Evolutionary conservation across 73 alveolate genomes (phyloP), one percentile per base, ranked within the genome.

Genomic region (Paraurostyla sp.): DNA sequence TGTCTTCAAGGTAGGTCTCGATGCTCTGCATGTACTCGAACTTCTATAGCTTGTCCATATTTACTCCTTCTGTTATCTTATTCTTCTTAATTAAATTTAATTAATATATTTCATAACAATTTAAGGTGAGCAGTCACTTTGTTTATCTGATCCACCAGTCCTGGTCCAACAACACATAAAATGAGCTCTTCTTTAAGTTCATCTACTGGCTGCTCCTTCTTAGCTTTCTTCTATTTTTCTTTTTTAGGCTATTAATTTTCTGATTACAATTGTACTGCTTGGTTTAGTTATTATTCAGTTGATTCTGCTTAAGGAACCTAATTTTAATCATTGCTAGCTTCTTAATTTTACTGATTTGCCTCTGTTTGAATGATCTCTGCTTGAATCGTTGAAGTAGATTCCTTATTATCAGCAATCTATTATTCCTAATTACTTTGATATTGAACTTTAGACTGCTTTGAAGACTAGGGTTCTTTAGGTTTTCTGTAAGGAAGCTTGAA

Each of bases 1-100:
- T 93, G 40, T 93, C 96, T 75, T 97, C 99, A 45, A 97, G 92
- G 89, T 94, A 97, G 58, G 87, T 83, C 71, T 97, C 99, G 58
- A 96, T 94, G 45, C 91, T 83, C 73, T 94, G 81, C 73, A 93
- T 93, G 92, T 91, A 96, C 76, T 95, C 90, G 45, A 88, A 91
- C 71, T 96, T 97, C 71, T 85, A 50, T 20, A 83, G 76, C 86
- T 83, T 69, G 80, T 83, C 76, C 76, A 83, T 83, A 45, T 83
- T 83, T 27, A 65, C 7, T 23, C 22, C 9, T 23, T 54, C 49
- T 60, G 78, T 60, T 60, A 60, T 60, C 45, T 60, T 60, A 29
- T 60, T 60, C 78, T 60, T 60, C 78, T 60, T 60, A 60, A 60
- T 56, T 60, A 60, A 16, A 13, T 60, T 13, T 29, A 13, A 29